Evolutionary conservation across 2,329 filamentous ascomycete genomes (phyloP).

Genomic region (Diaporthe batatas): DNA sequence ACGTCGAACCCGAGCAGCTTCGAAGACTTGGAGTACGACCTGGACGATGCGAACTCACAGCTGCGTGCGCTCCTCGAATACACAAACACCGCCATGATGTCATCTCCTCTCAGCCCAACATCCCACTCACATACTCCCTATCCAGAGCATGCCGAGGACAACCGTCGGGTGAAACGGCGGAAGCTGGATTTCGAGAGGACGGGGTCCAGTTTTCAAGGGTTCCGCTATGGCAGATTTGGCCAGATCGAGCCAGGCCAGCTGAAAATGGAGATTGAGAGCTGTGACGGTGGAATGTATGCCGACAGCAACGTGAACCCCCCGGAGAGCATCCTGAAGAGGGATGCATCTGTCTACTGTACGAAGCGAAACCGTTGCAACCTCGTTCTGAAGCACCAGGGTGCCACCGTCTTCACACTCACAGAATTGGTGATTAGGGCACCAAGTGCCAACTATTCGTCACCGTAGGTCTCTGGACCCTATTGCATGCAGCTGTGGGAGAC

Average conservation of each 20-base stretch:
- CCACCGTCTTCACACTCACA: constrained; percentile 84
- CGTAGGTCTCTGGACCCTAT: constrained; percentile 69
- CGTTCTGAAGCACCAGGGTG: constrained; percentile 83
- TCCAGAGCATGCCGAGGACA: constrained; percentile 60
- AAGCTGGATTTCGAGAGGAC: constrained; percentile 76
- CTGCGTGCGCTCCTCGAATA: constrained; percentile 59
- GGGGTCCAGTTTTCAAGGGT: constrained; percentile 64
- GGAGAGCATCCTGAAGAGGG: constrained; percentile 86
- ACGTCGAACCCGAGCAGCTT: constrained; percentile 46
- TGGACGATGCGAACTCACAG: constrained; percentile 60
- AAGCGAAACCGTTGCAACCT: constrained; percentile 91
- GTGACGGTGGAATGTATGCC: constrained; percentile 82
- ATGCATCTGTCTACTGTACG: constrained; percentile 86
- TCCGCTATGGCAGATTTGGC: constrained; percentile 87
- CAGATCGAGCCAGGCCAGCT: constrained; percentile 87
- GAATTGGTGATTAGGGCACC: constrained; percentile 92
- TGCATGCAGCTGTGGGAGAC: constrained; percentile 9
- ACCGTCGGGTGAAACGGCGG: constrained; percentile 73
- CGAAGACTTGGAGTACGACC: constrained; percentile 55
- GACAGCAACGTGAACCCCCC: constrained; percentile 75
- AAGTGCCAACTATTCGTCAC: constrained; percentile 83
- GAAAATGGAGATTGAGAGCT: constrained; percentile 89
- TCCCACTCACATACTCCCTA: constrained; percentile 53
- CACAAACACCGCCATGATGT: constrained; percentile 41
- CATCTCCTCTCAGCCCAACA: constrained; percentile 51